Conservation (phyloP, 352 stramenopile genomes). For the Globisporangium megalacanthum region DNA sequence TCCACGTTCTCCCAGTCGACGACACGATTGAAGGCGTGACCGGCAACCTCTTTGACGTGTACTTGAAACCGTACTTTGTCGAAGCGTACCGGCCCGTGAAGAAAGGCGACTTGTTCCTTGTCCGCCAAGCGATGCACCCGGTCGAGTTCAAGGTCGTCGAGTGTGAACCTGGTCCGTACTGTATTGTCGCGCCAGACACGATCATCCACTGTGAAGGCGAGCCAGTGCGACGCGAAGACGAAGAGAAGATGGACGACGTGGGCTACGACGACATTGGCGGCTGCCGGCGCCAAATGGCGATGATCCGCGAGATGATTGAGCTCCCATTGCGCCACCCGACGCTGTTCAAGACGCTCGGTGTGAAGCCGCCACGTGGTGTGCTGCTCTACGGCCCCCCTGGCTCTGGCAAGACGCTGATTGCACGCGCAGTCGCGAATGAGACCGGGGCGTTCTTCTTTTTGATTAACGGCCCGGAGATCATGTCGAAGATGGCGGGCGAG, state of each 20-base stretch:
- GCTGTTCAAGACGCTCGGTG: conserved; percentile 99
- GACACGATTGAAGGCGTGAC: conserved; percentile 99
- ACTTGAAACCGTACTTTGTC: conserved; percentile 99
- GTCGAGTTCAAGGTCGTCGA: conserved; percentile 99
- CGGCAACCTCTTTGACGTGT: conserved; percentile 99
- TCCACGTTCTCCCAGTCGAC: conserved; percentile 98
- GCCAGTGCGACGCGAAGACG: conserved; percentile 97
- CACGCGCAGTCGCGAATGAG: conserved; percentile 98
- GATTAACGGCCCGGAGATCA: conserved; percentile 99
- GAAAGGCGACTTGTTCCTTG: conserved; percentile 98
- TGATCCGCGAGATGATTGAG: conserved; percentile 99
- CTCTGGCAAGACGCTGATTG: conserved; percentile 98
- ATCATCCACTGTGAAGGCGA: conserved; percentile 99
- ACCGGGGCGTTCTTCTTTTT: conserved; percentile 99
- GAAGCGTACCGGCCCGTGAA: conserved; percentile 99
- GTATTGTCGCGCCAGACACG: conserved; percentile 98
- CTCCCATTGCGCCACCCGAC: conserved; percentile 96
- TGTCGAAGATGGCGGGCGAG: conserved; percentile 97
- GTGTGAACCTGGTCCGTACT: conserved; percentile 96
- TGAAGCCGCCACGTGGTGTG: conserved; percentile 98
- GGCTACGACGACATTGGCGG: conserved; percentile 99
- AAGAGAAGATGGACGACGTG: conserved; percentile 98
- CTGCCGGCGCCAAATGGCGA: conserved; percentile 97
- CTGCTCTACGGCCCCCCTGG: conserved; percentile 98
- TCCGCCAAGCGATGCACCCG: conserved; percentile 98